Evolutionary conservation across 2,329 filamentous ascomycete species (phyloP).

Genomic region (Dissoconium aciculare): DNA sequence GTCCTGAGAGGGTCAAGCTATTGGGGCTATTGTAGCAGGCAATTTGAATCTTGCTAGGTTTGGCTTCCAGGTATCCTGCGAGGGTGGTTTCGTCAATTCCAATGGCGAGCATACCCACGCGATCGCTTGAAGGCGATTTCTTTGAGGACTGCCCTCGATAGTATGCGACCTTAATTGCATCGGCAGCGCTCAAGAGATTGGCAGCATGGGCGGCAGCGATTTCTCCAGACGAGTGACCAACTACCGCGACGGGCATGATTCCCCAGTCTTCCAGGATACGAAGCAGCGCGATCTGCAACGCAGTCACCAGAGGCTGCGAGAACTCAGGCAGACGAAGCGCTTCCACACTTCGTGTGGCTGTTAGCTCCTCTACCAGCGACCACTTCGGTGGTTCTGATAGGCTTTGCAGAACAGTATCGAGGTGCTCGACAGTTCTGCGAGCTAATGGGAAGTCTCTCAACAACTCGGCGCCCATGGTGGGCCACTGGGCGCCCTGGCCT

Average conservation of each 20-base stretch:
- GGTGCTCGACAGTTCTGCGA: neutral
- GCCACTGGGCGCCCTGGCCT: conserved; percentile 1
- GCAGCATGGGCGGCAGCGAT: conserved; percentile 21
- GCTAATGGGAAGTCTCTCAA: conserved; percentile 1
- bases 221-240: conserved; percentile 22
- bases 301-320: conserved; percentile 3
- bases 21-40: conserved; percentile 24
- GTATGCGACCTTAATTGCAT: conserved; percentile 8
- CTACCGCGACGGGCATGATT: conserved; percentile 12
- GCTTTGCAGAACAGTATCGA: neutral
- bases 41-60: neutral
- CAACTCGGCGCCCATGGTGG: neutral
- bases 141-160: too few relatives aligned
- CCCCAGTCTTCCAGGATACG: conserved; percentile 23
- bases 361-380: conserved; percentile 1
- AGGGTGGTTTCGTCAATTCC: too few relatives aligned
- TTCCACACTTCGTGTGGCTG: neutral
- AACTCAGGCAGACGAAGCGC: conserved; percentile 1
- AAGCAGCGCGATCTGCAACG: conserved; percentile 36
- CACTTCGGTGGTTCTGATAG: neutral
- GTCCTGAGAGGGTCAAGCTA: conserved; percentile 33
- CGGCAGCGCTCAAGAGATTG: conserved; percentile 7
- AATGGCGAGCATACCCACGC: conserved; percentile 1
- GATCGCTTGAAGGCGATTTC: too few relatives aligned
- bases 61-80: too few relatives aligned